A percentile compares a stretch with the other conserved stretches of the same genome.
phyloP scores from a whole-genome alignment of 306 rosid genomes.

The Senna siamea region DNA sequence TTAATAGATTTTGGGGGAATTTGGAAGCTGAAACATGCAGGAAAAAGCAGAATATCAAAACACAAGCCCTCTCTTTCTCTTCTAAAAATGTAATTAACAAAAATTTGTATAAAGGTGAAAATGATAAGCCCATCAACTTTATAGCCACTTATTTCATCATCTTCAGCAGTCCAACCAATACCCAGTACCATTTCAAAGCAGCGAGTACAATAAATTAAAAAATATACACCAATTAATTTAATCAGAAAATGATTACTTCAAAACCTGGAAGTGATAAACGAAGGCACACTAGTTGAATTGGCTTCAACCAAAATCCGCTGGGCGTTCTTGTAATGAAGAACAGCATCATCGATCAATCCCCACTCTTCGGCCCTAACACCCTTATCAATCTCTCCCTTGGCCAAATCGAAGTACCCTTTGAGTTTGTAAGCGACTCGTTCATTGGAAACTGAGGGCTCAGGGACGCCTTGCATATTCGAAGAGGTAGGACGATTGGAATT shows the following conservation, averaged over 20 bases:
- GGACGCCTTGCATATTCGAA: slow-evolving; percentile 62
- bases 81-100: background rate
- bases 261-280: slow-evolving; percentile 74
- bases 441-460: slow-evolving; percentile 65
- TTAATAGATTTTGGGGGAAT: slow-evolving; percentile 15
- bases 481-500: slow-evolving; percentile 42
- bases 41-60: slow-evolving; percentile 7
- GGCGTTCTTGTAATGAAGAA: slow-evolving; percentile 75
- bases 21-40: slow-evolving; percentile 16
- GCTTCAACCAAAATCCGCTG: slow-evolving; percentile 83
- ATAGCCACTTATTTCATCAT: slow-evolving; percentile 4
- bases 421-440: slow-evolving; percentile 94
- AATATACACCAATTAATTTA: background rate
- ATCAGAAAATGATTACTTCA: background rate
- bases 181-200: background rate
- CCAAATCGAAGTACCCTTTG: slow-evolving; percentile 85
- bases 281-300: slow-evolving; percentile 73
- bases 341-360: slow-evolving; percentile 83
- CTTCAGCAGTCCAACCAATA: slow-evolving; percentile 1
- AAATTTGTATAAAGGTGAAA: background rate
- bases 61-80: background rate
- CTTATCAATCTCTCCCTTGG: slow-evolving; percentile 85
- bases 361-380: slow-evolving; percentile 98
- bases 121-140: background rate
- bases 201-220: background rate